A percentile compares a stretch with the other conserved stretches of the same genome.
Evolutionary conservation across 2,329 filamentous ascomycete genomes (phyloP).

Genomic region (Didymella pomorum): DNA sequence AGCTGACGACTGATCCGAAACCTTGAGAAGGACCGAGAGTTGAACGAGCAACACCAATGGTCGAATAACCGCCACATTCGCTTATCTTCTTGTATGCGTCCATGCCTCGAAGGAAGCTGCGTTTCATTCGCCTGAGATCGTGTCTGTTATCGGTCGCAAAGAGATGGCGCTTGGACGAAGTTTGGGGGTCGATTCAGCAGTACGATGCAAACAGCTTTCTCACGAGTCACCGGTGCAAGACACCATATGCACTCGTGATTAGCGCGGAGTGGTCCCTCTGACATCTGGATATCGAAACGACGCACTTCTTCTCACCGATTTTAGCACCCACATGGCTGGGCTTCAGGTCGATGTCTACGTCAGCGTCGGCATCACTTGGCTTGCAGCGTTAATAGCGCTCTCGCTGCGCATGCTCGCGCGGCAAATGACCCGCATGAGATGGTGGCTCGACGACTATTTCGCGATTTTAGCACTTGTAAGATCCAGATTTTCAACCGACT

Average conservation of each 20-base stretch:
- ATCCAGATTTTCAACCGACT: background rate
- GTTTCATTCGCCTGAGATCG: background rate
- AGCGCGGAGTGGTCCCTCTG: background rate
- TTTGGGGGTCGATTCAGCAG: background rate
- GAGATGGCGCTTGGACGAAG: background rate
- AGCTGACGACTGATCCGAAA: background rate
- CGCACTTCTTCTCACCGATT: background rate
- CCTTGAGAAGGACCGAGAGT: background rate
- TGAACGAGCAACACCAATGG: background rate
- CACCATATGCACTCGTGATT: background rate
- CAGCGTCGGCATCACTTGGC: slow-evolving; percentile 16
- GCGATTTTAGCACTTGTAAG: background rate
- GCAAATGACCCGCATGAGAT: background rate
- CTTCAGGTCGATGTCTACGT: slow-evolving; percentile 11
- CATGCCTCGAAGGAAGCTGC: background rate
- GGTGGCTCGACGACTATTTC: background rate
- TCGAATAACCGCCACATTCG: background rate
- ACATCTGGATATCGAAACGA: background rate
- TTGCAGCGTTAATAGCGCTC: background rate
- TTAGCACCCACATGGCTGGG: background rate
- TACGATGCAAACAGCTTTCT: background rate
- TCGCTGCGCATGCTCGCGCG: background rate
- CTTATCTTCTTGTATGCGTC: background rate
- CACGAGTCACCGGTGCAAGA: background rate
- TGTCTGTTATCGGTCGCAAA: background rate